Percentiles rank a stretch among this genome's conserved stretches.
These are phyloP conservation scores for Phytophthora cryptogea DNA, from an alignment of 352 stramenopile genomes.

Conservation along the genomic window DNA sequence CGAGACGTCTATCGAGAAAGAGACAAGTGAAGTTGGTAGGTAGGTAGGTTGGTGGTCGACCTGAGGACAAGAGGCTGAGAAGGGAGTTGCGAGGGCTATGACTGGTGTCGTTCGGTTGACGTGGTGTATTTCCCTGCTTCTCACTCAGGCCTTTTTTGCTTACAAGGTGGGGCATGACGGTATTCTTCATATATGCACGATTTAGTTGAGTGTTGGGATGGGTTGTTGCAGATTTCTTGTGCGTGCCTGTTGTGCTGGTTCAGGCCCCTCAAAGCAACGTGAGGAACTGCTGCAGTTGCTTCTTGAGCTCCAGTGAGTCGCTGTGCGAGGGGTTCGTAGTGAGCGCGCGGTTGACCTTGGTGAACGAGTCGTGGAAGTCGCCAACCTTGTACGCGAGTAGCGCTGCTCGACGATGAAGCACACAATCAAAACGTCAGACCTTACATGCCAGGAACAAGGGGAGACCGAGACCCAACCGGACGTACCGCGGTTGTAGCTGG, in stretches of 20 bases:
- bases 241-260: conserved; percentile 4
- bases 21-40: conserved; percentile 23
- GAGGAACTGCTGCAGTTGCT: conserved; percentile 85
- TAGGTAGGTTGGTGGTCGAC: conserved; percentile 14
- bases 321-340: conserved; percentile 79
- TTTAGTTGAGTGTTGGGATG: conserved; percentile 34
- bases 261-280: conserved; percentile 58
- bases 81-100: conserved; percentile 13
- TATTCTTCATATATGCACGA: conserved; percentile 51
- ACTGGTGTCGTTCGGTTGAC: conserved; percentile 14
- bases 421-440: conserved; percentile 11
- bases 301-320: conserved; percentile 91
- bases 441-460: neutral
- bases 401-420: conserved; percentile 39
- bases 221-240: conserved; percentile 21
- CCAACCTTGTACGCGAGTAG: conserved; percentile 91
- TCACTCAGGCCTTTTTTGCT: conserved; percentile 22
- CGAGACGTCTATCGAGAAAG: conserved; percentile 9
- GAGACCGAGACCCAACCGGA: neutral
- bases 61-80: conserved; percentile 6
- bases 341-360: conserved; percentile 85
- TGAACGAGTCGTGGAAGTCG: conserved; percentile 91
- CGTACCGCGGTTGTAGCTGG: conserved; percentile 89
- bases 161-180: conserved; percentile 25
- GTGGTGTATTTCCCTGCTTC: conserved; percentile 22